Base-by-base conservation (phyloP, 805 yeast species). In the Metschnikowia santaceciliae region DNA sequence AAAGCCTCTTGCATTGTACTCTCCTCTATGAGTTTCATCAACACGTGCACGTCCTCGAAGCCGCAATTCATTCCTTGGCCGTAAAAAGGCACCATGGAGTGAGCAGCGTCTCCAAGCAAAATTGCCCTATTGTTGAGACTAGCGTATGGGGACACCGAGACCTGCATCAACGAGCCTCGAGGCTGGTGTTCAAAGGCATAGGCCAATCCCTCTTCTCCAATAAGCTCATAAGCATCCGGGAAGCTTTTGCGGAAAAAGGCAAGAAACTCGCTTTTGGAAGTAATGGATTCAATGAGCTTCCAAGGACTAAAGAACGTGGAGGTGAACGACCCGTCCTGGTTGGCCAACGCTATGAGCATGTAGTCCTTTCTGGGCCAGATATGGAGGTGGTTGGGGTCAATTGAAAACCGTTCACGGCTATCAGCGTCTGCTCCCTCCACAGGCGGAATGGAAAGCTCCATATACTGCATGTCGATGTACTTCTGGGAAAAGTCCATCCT, bases 31-130 rank as follows among this genome's bases (percentile, higher is more conserved):
- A 84, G 62, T 41, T 79, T 75, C 70, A 86, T 70, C 47, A 91
- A 69, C 1, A 84, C 81, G 51, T 83, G 72, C 20, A 91, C 91
- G 60, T 92, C 97, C 67, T 91, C 97, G 65, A 91, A 86, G 1
- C 97, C 97, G 64, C 96, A 88, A 66, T 91, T 91, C 92, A 91
- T 86, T 4, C 97, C 97, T 66, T 91, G 97, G 8, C 97, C 97
- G 63, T 90, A 91, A 66, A 91, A 91, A n/a, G 97, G 97, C 5
- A 91, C 97, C 96, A 90, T 91, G 30, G 94, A 82, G 69, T 91
- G 97, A 0, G 97, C 96, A 0, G 97, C 96, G 66, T 91, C 97
- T 5, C 97, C 97, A 30, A 91, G 69, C 11, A 91, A 69, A 8
- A 91, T 70, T 14, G 83, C 83, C 51, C 79, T 78, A 43, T 83